Base-by-base conservation (phyloP, 257 asterid genomes). In the Nicotiana undulata region DNA sequence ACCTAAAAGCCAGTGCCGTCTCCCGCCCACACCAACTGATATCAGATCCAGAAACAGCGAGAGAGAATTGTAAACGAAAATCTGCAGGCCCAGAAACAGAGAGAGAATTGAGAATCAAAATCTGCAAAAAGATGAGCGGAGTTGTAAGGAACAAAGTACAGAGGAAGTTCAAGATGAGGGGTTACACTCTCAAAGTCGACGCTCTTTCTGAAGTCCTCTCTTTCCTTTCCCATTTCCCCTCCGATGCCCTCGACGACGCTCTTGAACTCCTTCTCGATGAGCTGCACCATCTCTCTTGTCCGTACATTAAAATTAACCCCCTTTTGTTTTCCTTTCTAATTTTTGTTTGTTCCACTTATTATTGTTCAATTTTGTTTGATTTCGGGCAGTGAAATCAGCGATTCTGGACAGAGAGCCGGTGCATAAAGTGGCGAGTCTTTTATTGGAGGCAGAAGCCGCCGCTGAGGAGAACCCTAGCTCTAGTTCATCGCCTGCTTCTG, bases 161-260 rank as follows among this genome's bases (percentile, higher is more conserved):
- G 46, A 90, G 92, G 86, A 94, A 89, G 79, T 94, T 94, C 95
- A 94, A 89, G 68, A 94, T 91, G 92, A 87, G 98, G 81, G 99
- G 99, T 20, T 96, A 92, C 85, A 88, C 95, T 5, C 90, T 96
- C 51, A 91, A 88, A 90, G 88, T 90, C 2, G 98, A 96, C 66
- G 96, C 99, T 65, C 87, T 94, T 16, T 72, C 94, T 10, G 97
- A 90, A 82, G 81, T 96, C 75, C 90, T 91, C 32, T 87, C 89
- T 18, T 96, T 92, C 85, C 80, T 94, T 61, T 75, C 80, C 81
- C 88, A 86, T 15, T 96, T 89, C 70, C 90, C 92, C 4, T 64
- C 82, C 3, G 98, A 88, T 20, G 88, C 89, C 11, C 85, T 85
- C 34, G 94, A 93, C 65, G 97, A 87, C 66, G 99, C 98, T 51